Percentiles rank a stretch among this genome's conserved stretches.
These are phyloP conservation scores for Rhododendron vialii DNA, from an alignment of 148 eudicot genomes.

Conservation along the genomic window DNA sequence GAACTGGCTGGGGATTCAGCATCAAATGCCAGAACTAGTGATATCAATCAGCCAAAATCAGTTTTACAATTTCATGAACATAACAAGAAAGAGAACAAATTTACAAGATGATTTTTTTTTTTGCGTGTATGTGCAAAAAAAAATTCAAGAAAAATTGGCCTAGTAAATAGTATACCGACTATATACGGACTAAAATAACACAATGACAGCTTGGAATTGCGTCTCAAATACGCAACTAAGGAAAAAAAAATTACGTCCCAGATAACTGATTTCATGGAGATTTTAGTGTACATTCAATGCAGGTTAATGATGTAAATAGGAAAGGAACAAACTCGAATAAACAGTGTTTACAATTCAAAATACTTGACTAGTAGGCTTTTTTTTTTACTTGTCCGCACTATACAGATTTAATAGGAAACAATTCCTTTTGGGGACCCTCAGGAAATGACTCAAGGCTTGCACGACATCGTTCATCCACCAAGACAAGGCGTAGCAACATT, in stretches of 20 bases:
- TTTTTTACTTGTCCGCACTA: background rate
- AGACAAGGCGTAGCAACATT: constrained; percentile 7
- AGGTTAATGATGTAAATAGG: background rate
- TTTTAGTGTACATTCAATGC: background rate
- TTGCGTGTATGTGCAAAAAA: no score
- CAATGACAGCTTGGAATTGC: background rate
- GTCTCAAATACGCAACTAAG: background rate
- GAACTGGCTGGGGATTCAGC: no score
- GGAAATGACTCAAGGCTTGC: constrained; percentile 3
- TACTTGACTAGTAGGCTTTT: background rate
- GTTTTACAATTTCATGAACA: no score
- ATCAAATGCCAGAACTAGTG: no score
- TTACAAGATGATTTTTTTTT: background rate
- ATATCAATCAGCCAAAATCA: no score
- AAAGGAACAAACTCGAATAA: background rate
- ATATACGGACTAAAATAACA: background rate
- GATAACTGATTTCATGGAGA: background rate
- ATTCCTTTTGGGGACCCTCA: background rate
- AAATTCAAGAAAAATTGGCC: no score
- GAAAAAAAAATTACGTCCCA: no score
- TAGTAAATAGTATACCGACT: background rate
- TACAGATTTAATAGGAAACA: background rate
- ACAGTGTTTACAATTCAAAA: background rate
- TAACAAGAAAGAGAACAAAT: background rate
- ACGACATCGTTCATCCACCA: constrained; percentile 1